Evolutionary conservation across 2,329 filamentous ascomycete genomes (phyloP).

Genomic region (Capronia americana): DNA sequence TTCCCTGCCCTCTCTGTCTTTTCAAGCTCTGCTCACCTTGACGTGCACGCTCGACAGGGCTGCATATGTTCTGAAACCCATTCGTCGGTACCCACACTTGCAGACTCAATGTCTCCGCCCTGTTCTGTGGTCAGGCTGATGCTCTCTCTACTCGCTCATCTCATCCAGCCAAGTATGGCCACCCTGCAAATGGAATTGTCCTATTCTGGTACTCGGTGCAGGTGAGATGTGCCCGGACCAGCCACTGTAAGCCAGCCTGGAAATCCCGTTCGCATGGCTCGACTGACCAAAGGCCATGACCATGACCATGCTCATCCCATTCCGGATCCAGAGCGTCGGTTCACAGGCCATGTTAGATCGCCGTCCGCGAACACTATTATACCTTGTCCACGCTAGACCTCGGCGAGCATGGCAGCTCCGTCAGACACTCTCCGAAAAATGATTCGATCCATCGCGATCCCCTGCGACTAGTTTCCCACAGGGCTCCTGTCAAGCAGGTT

Average conservation of each 20-base stretch:
- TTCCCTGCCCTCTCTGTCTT: neutral
- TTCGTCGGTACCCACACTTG: slow-evolving; percentile 3
- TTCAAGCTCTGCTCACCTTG: neutral
- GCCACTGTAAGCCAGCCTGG: slow-evolving; percentile 14
- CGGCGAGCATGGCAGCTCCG: slow-evolving; percentile 21
- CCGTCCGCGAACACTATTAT: slow-evolving; percentile 14
- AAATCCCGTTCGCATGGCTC: slow-evolving; percentile 15
- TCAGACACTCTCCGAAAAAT: slow-evolving; percentile 19
- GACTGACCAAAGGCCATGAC: neutral
- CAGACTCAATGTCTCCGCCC: slow-evolving; percentile 2
- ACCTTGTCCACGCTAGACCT: slow-evolving; percentile 16
- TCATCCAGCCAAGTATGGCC: slow-evolving; percentile 23
- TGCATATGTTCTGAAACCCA: slow-evolving; percentile 23
- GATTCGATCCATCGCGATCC: slow-evolving; percentile 25
- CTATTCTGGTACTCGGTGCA: slow-evolving; percentile 12
- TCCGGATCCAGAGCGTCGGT: slow-evolving; percentile 29
- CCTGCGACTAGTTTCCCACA: slow-evolving; percentile 25
- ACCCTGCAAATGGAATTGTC: slow-evolving; percentile 12
- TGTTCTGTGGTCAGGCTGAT: slow-evolving; percentile 24
- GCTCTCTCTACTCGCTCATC: slow-evolving; percentile 20
- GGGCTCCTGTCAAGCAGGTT: slow-evolving; percentile 10
- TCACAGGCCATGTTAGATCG: slow-evolving; percentile 11
- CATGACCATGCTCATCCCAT: slow-evolving; percentile 14
- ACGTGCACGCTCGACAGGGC: slow-evolving; percentile 27
- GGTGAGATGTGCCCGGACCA: slow-evolving; percentile 13